Evolutionary conservation across 2,329 filamentous ascomycete genomes (phyloP), one percentile per base, ranked within the genome.

Genomic region (Penicillium sp.): DNA sequence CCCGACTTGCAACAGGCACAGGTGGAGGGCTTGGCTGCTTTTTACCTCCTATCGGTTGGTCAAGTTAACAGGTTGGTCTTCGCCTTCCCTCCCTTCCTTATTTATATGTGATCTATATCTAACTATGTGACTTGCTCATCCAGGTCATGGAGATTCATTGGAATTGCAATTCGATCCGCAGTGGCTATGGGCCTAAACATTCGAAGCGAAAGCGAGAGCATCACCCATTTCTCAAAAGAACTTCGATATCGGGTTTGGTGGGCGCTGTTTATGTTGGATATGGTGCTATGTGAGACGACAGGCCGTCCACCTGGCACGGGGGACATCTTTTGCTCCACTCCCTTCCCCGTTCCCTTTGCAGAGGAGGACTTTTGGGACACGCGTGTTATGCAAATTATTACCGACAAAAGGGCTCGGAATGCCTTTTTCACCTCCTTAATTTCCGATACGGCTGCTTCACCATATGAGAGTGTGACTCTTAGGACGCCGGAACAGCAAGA

Each of bases 201-300:
- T 44, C 66, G 66, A 31, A 74, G 67, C 48, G 68, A 69, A 41
- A 72, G 65, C 38, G 61, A 55, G 15, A 60, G 57, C 17, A 57
- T 72, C 29, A 57, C 61, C 5, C 61, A 67, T 45, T 54, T 61
- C 6, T 69, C 69, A 6, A 72, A 70, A 50, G 70, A 72, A 55
- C 65, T 65, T 43, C 67, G 71, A 15, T 72, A 72, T 52, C 63
- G 69, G 15, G 64, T 73, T 6, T 75, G 72, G 72, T 73, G 70
- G 68, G 66, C 70, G 15, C 52, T 74, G 3, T 70, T 71, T 37
- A 57, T 64, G 29, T 58, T 74, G 10, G 72, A 74, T 55, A 66
- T 66, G 26, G 61, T 64, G 22, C 61, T 74, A 10, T 69, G 64
- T 47, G 63, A 68, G 53, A 69, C 72, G 61, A 72, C 69, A 28